Conservation (phyloP, 345 rosid genomes). For the Euphorbia lathyris region DNA sequence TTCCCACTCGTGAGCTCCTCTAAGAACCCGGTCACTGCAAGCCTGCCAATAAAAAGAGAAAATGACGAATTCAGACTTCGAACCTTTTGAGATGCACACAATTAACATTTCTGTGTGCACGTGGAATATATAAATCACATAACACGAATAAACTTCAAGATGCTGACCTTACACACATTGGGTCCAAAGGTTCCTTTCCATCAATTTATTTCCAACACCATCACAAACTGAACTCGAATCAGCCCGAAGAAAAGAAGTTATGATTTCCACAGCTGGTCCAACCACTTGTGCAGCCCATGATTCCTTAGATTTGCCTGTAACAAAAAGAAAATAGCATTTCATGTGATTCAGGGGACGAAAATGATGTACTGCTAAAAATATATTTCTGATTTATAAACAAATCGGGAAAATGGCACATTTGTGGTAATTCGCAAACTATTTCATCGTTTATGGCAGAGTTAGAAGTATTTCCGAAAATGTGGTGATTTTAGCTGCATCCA, state of each 20-base stretch:
- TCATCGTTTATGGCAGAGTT: too few relatives aligned
- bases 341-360: constrained; percentile 5
- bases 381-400: background rate
- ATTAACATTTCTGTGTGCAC: too few relatives aligned
- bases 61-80: background rate
- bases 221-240: constrained; percentile 11
- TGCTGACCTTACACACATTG: constrained; percentile 70
- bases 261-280: constrained; percentile 47
- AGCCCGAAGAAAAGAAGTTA: constrained; percentile 45
- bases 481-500: too few relatives aligned
- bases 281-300: constrained; percentile 69
- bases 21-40: constrained; percentile 77
- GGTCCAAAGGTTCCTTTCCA: constrained; percentile 78
- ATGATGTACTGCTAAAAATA: background rate
- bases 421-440: too few relatives aligned
- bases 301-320: constrained; percentile 62
- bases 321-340: background rate
- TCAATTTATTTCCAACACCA: constrained; percentile 15
- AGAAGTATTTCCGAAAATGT: too few relatives aligned
- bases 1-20: constrained; percentile 97
- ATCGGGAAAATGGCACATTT: too few relatives aligned
- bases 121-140: too few relatives aligned
- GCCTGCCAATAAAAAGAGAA: constrained; percentile 41
- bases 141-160: background rate
- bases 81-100: background rate